These are phyloP conservation scores for Mucor saturninus DNA, from an alignment of 371 early-diverging fungal genomes.

Conservation along the genomic window DNA sequence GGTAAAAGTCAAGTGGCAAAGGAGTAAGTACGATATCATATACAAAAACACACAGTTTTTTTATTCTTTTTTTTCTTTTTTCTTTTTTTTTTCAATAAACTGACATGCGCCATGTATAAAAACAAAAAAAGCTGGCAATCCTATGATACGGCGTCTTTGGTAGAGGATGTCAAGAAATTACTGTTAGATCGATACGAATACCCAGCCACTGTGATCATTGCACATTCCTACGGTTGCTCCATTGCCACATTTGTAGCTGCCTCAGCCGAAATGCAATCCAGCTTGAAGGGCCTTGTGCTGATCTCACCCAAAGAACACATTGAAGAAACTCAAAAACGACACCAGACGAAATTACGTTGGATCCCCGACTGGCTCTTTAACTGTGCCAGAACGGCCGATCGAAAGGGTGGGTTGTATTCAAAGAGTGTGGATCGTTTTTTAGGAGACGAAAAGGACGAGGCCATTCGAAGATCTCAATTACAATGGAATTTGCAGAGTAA, in stretches of 20 bases:
- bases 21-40: slow-evolving; percentile 41
- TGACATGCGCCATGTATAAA: too few species aligned
- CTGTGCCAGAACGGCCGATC: slow-evolving; percentile 59
- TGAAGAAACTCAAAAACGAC: slow-evolving; percentile 46
- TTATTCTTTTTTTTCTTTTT: too few species aligned
- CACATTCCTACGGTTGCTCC: slow-evolving; percentile 75
- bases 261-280: slow-evolving; percentile 31
- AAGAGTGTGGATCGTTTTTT: slow-evolving; percentile 66
- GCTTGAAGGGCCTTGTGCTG: slow-evolving; percentile 61
- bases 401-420: slow-evolving; percentile 66
- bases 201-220: slow-evolving; percentile 65
- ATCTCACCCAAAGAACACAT: slow-evolving; percentile 67
- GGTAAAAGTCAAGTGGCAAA: slow-evolving; percentile 63
- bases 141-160: slow-evolving; percentile 63
- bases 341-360: slow-evolving; percentile 41
- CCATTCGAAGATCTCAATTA: slow-evolving; percentile 58
- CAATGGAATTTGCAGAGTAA: slow-evolving; percentile 66
- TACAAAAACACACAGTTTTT: too few species aligned
- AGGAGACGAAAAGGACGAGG: slow-evolving; percentile 44
- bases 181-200: slow-evolving; percentile 61
- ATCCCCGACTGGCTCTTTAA: slow-evolving; percentile 65
- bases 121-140: slow-evolving; percentile 62
- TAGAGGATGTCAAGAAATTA: slow-evolving; percentile 56
- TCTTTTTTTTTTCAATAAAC: too few species aligned
- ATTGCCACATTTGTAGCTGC: slow-evolving; percentile 62